A percentile compares a stretch with the other conserved stretches of the same genome.
phyloP scores from a whole-genome alignment of 768 basidiomycete species.

The Coprinopsis sp. region DNA sequence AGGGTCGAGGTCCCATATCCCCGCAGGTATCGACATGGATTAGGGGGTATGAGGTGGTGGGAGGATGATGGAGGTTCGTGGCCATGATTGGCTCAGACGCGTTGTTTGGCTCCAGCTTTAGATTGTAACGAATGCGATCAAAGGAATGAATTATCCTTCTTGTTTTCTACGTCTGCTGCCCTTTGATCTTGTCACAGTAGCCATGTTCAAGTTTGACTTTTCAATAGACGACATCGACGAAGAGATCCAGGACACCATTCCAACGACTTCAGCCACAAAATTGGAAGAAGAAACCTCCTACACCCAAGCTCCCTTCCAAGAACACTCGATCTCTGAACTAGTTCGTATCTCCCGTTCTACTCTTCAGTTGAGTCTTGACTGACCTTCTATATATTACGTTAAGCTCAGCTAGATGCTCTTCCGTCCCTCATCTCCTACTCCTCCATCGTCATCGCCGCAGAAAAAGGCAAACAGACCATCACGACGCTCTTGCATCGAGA shows the following conservation, averaged over 20 bases:
- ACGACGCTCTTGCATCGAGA: conserved; percentile 67
- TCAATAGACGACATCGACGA: conserved; percentile 41
- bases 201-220: conserved; percentile 72
- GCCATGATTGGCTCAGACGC: no score
- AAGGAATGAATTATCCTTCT: neutral
- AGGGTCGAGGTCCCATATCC: neutral
- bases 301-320: conserved; percentile 22
- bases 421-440: conserved; percentile 81
- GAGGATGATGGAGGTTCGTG: no score
- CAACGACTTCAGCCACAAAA: neutral
- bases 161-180: neutral
- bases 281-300: neutral
- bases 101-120: no score
- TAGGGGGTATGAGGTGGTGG: no score
- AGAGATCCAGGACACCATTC: conserved; percentile 6
- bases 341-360: conserved; percentile 25
- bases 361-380: conserved; percentile 11
- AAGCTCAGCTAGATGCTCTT: conserved; percentile 56
- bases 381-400: conserved; percentile 9
- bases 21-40: no score
- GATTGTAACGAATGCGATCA: no score
- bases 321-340: conserved; percentile 29
- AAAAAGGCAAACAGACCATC: conserved; percentile 25
- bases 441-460: conserved; percentile 51
- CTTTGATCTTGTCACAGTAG: neutral